These are phyloP conservation scores for Schwanniomyces yamadae DNA, from an alignment of 805 yeast genomes.

Conservation along the genomic window DNA sequence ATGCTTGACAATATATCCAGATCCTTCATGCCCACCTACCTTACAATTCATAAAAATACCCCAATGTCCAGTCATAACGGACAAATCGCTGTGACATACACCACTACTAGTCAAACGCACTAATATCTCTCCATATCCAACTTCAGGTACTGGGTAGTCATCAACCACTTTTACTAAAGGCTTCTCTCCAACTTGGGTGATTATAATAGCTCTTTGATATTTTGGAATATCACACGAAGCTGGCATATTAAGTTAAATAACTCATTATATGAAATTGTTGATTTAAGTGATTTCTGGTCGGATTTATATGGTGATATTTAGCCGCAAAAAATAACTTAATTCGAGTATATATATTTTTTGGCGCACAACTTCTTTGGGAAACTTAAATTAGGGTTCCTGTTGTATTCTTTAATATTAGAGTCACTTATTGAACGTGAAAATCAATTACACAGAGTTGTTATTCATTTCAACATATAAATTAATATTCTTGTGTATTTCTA, in stretches of 20 bases:
- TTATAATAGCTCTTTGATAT: conserved; percentile 34
- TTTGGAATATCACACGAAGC: background rate
- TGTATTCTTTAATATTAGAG: too few relatives aligned
- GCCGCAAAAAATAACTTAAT: too few relatives aligned
- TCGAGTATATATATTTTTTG: too few relatives aligned
- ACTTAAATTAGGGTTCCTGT: too few relatives aligned
- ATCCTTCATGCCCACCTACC: conserved; percentile 90
- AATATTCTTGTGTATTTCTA: background rate
- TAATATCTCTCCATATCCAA: conserved; percentile 73
- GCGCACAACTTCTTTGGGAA: too few relatives aligned
- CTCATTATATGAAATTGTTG: too few relatives aligned
- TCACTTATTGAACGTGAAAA: background rate
- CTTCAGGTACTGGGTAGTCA: conserved; percentile 78
- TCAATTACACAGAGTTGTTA: background rate
- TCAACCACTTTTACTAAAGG: conserved; percentile 32
- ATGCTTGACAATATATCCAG: conserved; percentile 65
- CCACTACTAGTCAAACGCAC: conserved; percentile 84
- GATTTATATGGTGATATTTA: too few relatives aligned
- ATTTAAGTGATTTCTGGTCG: too few relatives aligned
- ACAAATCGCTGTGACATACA: conserved; percentile 91
- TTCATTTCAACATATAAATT: background rate
- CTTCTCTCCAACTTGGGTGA: conserved; percentile 12
- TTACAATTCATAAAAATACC: conserved; percentile 63
- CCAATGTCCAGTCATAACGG: conserved; percentile 95
- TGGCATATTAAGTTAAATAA: too few relatives aligned